Percentiles rank a stretch among this genome's conserved stretches.
phyloP scores from a whole-genome alignment of 2,329 filamentous ascomycete genomes.

The Teratosphaeria epicoccoides region DNA sequence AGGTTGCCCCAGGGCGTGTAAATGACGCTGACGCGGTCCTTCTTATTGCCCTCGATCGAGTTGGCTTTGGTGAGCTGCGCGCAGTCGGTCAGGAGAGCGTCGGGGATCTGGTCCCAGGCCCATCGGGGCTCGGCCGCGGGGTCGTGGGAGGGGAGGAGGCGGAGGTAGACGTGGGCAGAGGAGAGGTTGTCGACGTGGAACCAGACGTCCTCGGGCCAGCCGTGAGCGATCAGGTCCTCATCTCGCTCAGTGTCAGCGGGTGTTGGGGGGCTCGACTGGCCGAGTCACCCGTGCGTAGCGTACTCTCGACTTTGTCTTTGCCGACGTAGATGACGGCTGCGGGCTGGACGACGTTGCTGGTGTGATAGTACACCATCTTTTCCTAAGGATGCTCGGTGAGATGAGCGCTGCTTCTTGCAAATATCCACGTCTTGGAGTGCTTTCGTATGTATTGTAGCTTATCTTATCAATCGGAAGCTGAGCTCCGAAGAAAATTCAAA shows the following conservation, averaged over 20 bases:
- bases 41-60: constrained; percentile 98
- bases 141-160: constrained; percentile 40
- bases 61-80: constrained; percentile 98
- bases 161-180: constrained; percentile 90
- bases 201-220: constrained; percentile 95
- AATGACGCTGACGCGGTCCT: constrained; percentile 91
- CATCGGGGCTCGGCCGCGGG: not conserved
- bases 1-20: constrained; percentile 98
- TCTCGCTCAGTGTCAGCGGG: constrained; percentile 47
- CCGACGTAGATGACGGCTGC: constrained; percentile 87
- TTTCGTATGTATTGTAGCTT: too few species aligned
- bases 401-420: too few species aligned
- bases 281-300: constrained; percentile 40
- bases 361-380: constrained; percentile 93
- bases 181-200: constrained; percentile 98
- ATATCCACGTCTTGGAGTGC: too few species aligned
- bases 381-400: too few species aligned
- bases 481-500: not conserved
- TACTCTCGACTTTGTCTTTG: constrained; percentile 99
- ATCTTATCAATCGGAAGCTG: not conserved
- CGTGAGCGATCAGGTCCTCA: constrained; percentile 90
- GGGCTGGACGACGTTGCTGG: constrained; percentile 70
- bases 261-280: constrained; percentile 7
- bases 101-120: constrained; percentile 52
- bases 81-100: constrained; percentile 68